Evolutionary conservation across 495 filamentous ascomycete genomes (phyloP).

Genomic region (Penicillium samsonianum): DNA sequence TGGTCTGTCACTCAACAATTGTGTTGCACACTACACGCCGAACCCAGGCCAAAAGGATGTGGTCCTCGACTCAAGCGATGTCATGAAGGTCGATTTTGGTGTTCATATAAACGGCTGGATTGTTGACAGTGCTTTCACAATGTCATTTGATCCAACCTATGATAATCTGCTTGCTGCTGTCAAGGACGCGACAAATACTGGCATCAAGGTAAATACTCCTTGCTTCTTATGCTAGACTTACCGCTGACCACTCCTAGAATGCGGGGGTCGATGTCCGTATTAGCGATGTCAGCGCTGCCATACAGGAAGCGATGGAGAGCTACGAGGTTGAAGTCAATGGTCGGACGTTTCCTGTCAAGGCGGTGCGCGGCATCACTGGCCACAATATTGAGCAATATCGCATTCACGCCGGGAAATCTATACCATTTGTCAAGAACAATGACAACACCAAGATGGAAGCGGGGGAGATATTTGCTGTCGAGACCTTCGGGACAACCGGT

Average conservation of each 20-base stretch:
- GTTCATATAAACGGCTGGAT: constrained; percentile 67
- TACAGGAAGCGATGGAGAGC: constrained; percentile 69
- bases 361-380: constrained; percentile 57
- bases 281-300: constrained; percentile 60
- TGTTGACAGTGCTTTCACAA: constrained; percentile 65
- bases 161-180: constrained; percentile 62
- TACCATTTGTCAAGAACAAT: constrained; percentile 61
- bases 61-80: constrained; percentile 56
- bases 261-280: constrained; percentile 65
- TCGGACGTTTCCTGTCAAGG: constrained; percentile 57
- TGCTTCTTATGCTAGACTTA: background rate
- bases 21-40: constrained; percentile 63
- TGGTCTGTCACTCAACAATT: constrained; percentile 60
- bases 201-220: constrained; percentile 45
- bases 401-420: constrained; percentile 62
- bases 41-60: constrained; percentile 62
- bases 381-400: constrained; percentile 61
- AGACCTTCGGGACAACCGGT: constrained; percentile 65
- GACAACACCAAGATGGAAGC: constrained; percentile 67
- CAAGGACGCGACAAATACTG: constrained; percentile 65
- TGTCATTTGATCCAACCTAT: constrained; percentile 62
- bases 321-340: constrained; percentile 62
- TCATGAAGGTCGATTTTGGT: constrained; percentile 70
- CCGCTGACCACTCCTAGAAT: constrained; percentile 34
- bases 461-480: constrained; percentile 65